These are phyloP conservation scores for Pseudogymnoascus sp. DNA, from an alignment of 2,329 filamentous ascomycete species.

Conservation along the genomic window DNA sequence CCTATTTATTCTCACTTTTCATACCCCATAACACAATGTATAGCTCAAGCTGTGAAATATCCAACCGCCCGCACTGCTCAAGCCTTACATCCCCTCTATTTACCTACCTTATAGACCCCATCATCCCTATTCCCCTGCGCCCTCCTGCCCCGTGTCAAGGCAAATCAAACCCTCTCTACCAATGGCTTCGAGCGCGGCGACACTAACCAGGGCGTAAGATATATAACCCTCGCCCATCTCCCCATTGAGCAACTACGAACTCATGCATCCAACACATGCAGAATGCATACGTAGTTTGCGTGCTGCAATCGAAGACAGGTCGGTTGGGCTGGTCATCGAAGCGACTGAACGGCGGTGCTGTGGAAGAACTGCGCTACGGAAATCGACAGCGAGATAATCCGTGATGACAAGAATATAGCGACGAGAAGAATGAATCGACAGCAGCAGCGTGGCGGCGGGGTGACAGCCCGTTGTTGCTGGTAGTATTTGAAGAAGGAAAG, in stretches of 20 bases:
- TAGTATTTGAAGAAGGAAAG: not conserved
- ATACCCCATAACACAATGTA: not conserved
- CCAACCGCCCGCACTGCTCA: not conserved
- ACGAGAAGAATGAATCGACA: not conserved
- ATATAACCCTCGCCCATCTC: not conserved
- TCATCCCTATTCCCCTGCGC: not conserved
- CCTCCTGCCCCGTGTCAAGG: not conserved
- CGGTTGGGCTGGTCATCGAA: not conserved
- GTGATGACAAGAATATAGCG: not conserved
- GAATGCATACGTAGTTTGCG: too few species aligned
- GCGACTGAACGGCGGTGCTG: not conserved
- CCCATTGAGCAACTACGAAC: too few species aligned
- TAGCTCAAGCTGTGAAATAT: not conserved
- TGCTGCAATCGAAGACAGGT: not conserved
- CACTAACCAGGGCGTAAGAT: too few species aligned
- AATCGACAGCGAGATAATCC: not conserved
- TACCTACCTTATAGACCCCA: not conserved
- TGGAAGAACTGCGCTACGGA: not conserved
- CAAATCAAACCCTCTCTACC: too few species aligned
- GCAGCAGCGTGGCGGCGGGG: not conserved
- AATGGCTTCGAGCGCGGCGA: too few species aligned
- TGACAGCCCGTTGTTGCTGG: not conserved
- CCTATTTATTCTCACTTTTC: not conserved
- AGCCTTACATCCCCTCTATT: not conserved
- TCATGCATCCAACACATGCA: too few species aligned